Conservation (phyloP, 164 flowering plant genomes). For the Protea cynaroides region DNA sequence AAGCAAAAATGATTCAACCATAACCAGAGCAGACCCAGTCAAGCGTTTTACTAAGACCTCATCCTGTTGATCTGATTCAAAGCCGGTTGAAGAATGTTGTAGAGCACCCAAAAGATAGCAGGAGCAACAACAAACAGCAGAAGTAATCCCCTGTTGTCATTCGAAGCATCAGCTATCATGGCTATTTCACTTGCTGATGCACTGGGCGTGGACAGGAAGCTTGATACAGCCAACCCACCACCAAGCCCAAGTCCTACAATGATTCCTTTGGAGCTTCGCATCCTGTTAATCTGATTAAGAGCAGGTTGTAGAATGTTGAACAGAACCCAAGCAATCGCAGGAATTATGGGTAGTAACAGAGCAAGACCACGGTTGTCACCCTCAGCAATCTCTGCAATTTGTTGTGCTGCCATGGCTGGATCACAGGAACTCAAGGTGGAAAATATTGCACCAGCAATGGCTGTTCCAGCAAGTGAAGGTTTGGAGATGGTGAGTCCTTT, state of each 20-base stretch:
- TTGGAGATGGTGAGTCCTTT: conserved; percentile 36
- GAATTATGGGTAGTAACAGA: conserved; percentile 64
- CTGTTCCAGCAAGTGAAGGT: conserved; percentile 28
- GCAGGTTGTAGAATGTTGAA: conserved; percentile 89
- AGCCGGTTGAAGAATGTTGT: conserved; percentile 75
- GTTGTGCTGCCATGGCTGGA: conserved; percentile 77
- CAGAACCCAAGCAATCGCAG: conserved; percentile 83
- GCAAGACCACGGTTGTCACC: conserved; percentile 85
- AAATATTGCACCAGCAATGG: conserved; percentile 62
- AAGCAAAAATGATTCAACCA: not conserved
- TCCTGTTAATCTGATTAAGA: conserved; percentile 69
- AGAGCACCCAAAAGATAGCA: conserved; percentile 70
- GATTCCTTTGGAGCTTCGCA: conserved; percentile 54
- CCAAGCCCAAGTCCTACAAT: conserved; percentile 68
- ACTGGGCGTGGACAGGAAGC: conserved; percentile 30
- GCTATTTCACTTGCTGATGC: conserved; percentile 57
- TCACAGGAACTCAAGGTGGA: conserved; percentile 51
- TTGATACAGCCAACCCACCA: conserved; percentile 57
- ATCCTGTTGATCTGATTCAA: conserved; percentile 86
- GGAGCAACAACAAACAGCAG: conserved; percentile 60
- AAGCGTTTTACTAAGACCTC: conserved; percentile 47
- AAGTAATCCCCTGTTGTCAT: conserved; percentile 55
- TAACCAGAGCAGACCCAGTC: too few relatives aligned
- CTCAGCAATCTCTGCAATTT: conserved; percentile 49
- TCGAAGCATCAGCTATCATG: conserved; percentile 36